phyloP scores from a whole-genome alignment of 345 rosid genomes.

The Viola odorata region DNA sequence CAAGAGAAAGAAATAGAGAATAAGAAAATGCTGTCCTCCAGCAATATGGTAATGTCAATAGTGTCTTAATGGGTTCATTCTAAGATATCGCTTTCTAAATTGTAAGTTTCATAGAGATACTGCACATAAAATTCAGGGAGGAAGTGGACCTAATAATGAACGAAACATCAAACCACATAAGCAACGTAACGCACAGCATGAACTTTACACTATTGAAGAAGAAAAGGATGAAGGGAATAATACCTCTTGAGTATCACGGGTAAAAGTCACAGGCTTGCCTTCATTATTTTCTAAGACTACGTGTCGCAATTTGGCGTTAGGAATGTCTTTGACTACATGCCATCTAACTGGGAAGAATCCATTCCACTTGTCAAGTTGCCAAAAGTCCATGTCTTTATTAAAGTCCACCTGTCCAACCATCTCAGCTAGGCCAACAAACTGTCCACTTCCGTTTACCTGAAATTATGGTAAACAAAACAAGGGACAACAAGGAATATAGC shows the following conservation, averaged over 20 bases:
- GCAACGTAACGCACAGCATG: not conserved
- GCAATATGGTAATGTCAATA: not conserved
- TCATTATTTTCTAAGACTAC: constrained; percentile 67
- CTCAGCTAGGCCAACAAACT: constrained; percentile 78
- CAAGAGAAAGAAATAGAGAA: too few relatives aligned
- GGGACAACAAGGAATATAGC: not conserved
- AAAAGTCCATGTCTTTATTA: constrained; percentile 66
- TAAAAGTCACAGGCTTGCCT: constrained; percentile 53
- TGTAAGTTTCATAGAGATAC: too few relatives aligned
- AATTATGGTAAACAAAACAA: not conserved
- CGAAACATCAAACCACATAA: too few relatives aligned
- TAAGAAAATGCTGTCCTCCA: not conserved
- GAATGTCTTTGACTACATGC: constrained; percentile 71
- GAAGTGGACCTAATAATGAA: too few relatives aligned
- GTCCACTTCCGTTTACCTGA: constrained; percentile 84
- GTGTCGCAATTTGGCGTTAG: constrained; percentile 57
- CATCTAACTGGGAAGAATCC: constrained; percentile 77
- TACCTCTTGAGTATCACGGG: constrained; percentile 83
- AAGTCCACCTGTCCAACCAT: constrained; percentile 72
- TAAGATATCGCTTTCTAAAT: too few relatives aligned
- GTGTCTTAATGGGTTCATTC: too few relatives aligned
- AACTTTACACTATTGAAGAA: not conserved
- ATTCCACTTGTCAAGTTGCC: constrained; percentile 78
- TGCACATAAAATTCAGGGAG: too few relatives aligned
- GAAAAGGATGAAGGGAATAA: not conserved